Evolutionary conservation across 331 rosid species (phyloP).

Genomic region (Quercus lobata): DNA sequence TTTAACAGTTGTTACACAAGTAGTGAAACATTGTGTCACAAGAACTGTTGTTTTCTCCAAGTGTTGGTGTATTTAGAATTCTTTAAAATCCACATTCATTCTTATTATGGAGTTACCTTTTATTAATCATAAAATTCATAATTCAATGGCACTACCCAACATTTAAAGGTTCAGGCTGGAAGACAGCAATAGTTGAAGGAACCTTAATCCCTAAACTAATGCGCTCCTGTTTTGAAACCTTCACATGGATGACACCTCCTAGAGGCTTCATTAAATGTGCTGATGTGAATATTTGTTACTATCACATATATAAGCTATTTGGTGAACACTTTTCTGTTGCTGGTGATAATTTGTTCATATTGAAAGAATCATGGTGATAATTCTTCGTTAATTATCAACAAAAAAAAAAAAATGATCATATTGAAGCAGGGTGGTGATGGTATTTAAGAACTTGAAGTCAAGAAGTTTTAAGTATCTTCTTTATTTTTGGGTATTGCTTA

Average conservation of each 20-base stretch:
- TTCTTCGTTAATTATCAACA: too few species aligned
- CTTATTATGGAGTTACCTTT: neutral
- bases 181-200: neutral
- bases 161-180: neutral
- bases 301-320: neutral
- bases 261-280: neutral
- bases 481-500: neutral
- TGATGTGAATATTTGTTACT: neutral
- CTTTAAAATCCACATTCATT: neutral
- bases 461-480: neutral
- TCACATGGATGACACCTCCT: neutral
- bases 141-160: neutral
- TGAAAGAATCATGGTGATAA: too few species aligned
- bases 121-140: neutral
- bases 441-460: neutral
- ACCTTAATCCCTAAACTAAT: neutral
- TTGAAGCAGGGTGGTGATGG: neutral
- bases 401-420: neutral
- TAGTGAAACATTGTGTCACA: too few species aligned
- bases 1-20: too few species aligned
- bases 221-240: neutral
- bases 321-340: neutral
- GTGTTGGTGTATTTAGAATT: neutral
- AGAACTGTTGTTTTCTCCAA: neutral
- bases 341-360: neutral